phyloP scores from a whole-genome alignment of 2,329 filamentous ascomycete genomes.

The Fusarium keratoplasticum region DNA sequence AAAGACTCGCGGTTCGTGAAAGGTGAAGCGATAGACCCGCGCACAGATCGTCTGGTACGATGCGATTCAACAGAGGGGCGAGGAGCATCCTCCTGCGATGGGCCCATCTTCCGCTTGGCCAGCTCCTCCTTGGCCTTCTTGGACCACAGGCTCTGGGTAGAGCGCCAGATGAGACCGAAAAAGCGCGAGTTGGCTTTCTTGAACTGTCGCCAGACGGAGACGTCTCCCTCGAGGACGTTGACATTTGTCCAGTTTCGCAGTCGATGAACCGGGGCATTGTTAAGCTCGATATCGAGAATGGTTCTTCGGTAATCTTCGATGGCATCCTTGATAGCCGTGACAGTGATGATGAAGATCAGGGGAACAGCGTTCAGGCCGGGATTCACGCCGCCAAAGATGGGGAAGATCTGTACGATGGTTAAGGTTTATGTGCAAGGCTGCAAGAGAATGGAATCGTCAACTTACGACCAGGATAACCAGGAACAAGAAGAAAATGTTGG shows the following conservation, averaged over 20 bases:
- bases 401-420: constrained; percentile 77
- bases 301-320: constrained; percentile 96
- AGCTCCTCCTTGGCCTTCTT: constrained; percentile 62
- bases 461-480: constrained; percentile 93
- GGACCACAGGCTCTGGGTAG: constrained; percentile 61
- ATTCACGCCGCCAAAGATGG: constrained; percentile 93
- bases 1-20: constrained; percentile 66
- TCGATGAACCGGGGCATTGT: constrained; percentile 95
- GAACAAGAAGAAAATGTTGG: constrained; percentile 98
- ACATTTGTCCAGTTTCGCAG: constrained; percentile 92
- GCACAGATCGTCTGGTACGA: constrained; percentile 49
- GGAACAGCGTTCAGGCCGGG: constrained; percentile 91
- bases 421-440: constrained; percentile 23
- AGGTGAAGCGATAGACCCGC: constrained; percentile 59
- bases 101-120: constrained; percentile 57
- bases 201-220: constrained; percentile 86
- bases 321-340: constrained; percentile 94
- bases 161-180: constrained; percentile 65
- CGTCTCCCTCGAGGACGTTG: constrained; percentile 87
- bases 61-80: constrained; percentile 67
- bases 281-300: constrained; percentile 89
- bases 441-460: constrained; percentile 17
- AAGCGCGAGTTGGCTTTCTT: constrained; percentile 86
- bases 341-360: constrained; percentile 88
- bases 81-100: constrained; percentile 59